Conservation (phyloP, 805 yeast genomes). For the Lipomyces chichibuensis region DNA sequence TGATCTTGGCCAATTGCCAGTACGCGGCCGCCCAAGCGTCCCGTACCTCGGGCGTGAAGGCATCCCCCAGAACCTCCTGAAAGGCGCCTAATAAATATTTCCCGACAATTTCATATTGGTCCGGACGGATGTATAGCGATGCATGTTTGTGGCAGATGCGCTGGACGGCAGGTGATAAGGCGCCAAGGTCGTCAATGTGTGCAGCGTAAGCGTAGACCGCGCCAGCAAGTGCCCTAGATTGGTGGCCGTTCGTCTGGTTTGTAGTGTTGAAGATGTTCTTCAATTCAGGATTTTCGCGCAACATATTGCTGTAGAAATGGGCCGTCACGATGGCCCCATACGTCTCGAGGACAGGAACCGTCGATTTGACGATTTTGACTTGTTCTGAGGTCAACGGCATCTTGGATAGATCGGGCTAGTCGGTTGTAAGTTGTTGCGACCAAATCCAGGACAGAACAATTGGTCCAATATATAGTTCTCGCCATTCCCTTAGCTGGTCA, state of each 20-base stretch:
- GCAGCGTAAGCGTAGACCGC: conserved; percentile 65
- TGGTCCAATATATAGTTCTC: too few relatives aligned
- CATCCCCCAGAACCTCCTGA: conserved; percentile 56
- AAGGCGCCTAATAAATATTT: conserved; percentile 58
- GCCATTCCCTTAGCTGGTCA: too few relatives aligned
- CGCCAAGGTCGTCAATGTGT: conserved; percentile 61
- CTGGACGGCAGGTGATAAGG: conserved; percentile 54
- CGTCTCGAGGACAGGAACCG: conserved; percentile 58
- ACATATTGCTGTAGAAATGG: conserved; percentile 60
- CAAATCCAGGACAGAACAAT: too few relatives aligned
- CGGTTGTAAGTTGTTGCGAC: too few relatives aligned
- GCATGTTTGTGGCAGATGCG: conserved; percentile 68
- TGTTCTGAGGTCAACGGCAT: conserved; percentile 15
- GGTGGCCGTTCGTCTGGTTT: conserved; percentile 58
- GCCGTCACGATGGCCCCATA: conserved; percentile 60
- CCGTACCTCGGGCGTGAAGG: conserved; percentile 55
- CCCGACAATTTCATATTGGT: conserved; percentile 71
- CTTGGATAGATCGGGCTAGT: too few relatives aligned
- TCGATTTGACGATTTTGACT: conserved; percentile 37
- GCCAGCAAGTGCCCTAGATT: conserved; percentile 66
- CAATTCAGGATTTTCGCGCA: conserved; percentile 56
- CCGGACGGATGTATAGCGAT: conserved; percentile 63
- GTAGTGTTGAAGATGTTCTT: conserved; percentile 62
- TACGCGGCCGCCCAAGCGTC: conserved; percentile 71
- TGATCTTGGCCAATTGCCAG: conserved; percentile 60